These are phyloP conservation scores for Neophaeococcomyces mojaviensis DNA, from an alignment of 2,329 filamentous ascomycete genomes.

Conservation along the genomic window DNA sequence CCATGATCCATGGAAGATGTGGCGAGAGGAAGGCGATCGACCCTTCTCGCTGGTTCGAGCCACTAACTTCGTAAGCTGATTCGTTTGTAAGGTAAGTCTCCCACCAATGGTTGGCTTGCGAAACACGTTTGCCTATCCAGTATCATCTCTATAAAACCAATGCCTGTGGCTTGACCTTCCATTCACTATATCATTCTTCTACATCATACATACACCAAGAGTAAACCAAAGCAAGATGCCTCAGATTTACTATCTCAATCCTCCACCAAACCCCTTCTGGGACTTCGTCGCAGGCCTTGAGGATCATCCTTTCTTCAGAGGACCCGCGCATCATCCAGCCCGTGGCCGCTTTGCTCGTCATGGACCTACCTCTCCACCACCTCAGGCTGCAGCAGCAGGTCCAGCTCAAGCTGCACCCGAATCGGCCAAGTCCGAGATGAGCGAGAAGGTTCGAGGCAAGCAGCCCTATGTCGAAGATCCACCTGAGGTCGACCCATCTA, in stretches of 20 bases:
- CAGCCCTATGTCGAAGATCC: slow-evolving; percentile 19
- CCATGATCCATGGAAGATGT: neutral
- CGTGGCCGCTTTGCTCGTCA: slow-evolving; percentile 17
- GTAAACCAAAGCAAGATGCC: slow-evolving; percentile 35
- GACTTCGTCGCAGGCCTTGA: slow-evolving; percentile 48
- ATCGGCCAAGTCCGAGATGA: slow-evolving; percentile 6
- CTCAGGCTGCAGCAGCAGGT: slow-evolving; percentile 26
- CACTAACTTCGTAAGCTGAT: slow-evolving; percentile 6
- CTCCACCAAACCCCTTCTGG: slow-evolving; percentile 43
- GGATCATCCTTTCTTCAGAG: slow-evolving; percentile 39
- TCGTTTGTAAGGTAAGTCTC: slow-evolving; percentile 4
- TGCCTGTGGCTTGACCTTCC: slow-evolving; percentile 7
- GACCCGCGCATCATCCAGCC: slow-evolving; percentile 24
- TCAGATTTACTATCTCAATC: slow-evolving; percentile 42
- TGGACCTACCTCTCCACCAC: slow-evolving; percentile 31
- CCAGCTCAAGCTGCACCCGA: slow-evolving; percentile 5
- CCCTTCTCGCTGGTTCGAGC: slow-evolving; percentile 7
- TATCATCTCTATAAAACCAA: slow-evolving; percentile 7
- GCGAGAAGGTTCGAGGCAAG: slow-evolving; percentile 17
- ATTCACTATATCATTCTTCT: neutral
- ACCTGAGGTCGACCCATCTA: slow-evolving; percentile 21
- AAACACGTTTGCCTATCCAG: slow-evolving; percentile 7
- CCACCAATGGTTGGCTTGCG: slow-evolving; percentile 3
- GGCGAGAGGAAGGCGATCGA: slow-evolving; percentile 2
- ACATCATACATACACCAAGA: neutral